phyloP scores from a whole-genome alignment of 768 basidiomycete genomes.

The Rossbeevera mucosa region DNA sequence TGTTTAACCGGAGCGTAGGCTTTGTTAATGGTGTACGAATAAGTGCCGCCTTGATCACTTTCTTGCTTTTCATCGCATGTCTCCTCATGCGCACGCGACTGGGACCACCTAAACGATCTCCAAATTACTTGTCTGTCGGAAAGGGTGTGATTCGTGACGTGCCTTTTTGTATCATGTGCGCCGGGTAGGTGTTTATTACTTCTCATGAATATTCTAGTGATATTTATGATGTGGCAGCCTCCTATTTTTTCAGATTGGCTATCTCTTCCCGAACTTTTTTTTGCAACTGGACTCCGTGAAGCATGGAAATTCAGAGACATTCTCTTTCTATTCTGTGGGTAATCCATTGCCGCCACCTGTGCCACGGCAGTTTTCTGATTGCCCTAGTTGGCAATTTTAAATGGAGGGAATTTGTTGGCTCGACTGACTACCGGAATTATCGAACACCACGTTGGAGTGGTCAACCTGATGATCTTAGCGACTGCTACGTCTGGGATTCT shows the following conservation, averaged over 20 bases:
- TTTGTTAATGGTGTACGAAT: constrained; percentile 49
- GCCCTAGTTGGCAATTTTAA: no score
- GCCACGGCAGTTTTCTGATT: no score
- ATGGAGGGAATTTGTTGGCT: no score
- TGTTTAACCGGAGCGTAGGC: constrained; percentile 17
- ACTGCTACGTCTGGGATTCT: no score
- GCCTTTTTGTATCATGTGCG: constrained; percentile 16
- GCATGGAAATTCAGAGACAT: constrained; percentile 40
- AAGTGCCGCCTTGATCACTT: constrained; percentile 41
- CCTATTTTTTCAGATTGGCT: constrained; percentile 39
- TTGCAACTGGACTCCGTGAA: constrained; percentile 49
- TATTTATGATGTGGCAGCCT: no score
- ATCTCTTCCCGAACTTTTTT: constrained; percentile 52
- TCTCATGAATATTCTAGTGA: no score
- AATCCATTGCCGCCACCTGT: no score
- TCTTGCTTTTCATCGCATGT: constrained; percentile 32
- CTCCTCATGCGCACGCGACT: constrained; percentile 38
- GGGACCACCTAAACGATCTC: constrained; percentile 24
- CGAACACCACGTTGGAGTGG: no score
- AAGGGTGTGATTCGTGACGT: constrained; percentile 13
- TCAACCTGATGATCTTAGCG: no score
- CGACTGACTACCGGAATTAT: no score
- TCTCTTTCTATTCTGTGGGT: constrained; percentile 54
- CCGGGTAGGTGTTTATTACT: constrained; percentile 21
- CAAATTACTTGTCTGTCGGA: constrained; percentile 15